phyloP scores from a whole-genome alignment of 768 basidiomycete genomes.

The Boletus reticulatus region DNA sequence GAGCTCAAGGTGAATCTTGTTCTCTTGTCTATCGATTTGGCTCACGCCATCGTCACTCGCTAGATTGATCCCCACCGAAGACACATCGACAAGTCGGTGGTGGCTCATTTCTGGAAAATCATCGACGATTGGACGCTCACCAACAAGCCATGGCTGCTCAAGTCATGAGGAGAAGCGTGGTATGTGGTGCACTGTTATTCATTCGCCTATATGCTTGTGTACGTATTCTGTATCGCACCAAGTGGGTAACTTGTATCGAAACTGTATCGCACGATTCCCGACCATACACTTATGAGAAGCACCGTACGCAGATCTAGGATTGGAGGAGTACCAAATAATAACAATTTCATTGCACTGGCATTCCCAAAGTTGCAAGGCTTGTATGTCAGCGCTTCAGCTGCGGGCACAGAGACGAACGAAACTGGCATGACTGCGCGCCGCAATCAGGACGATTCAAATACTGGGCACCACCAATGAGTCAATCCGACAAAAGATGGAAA shows the following conservation, averaged over 20 bases:
- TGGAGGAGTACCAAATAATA: no score
- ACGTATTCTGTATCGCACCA: not conserved
- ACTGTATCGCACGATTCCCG: no score
- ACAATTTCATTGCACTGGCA: no score
- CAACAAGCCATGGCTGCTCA: conserved; percentile 78
- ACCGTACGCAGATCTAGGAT: no score
- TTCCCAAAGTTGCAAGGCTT: no score
- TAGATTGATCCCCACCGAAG: conserved; percentile 89
- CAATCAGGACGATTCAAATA: no score
- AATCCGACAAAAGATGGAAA: not conserved
- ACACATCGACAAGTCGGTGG: conserved; percentile 92
- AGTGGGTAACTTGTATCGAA: no score
- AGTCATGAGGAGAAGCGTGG: conserved; percentile 27
- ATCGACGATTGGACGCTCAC: conserved; percentile 81
- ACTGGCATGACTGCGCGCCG: no score
- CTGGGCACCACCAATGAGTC: no score
- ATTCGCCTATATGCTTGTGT: not conserved
- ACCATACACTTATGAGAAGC: no score
- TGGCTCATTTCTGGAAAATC: conserved; percentile 94
- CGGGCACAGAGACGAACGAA: no score
- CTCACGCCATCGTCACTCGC: not conserved
- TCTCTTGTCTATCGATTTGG: not conserved
- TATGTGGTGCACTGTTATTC: not conserved
- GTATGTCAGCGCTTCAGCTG: no score
- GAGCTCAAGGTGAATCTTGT: conserved; percentile 69